phyloP scores from a whole-genome alignment of 106 monocot genomes.

The Narthecium ossifragum region DNA sequence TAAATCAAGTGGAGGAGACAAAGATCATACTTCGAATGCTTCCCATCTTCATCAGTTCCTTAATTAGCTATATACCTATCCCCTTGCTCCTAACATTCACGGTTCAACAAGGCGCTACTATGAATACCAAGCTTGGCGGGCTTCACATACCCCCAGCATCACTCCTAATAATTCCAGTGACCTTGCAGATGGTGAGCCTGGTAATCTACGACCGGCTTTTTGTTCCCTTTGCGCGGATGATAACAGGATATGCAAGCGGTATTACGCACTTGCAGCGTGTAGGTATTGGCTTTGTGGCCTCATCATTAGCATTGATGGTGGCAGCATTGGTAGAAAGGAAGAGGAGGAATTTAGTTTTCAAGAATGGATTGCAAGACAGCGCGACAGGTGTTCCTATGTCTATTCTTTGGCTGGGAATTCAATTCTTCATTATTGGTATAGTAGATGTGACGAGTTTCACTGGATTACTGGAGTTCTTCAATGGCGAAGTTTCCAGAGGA shows the following conservation, averaged over 20 bases:
- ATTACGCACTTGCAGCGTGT: slow-evolving; percentile 41
- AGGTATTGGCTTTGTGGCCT: slow-evolving; percentile 29
- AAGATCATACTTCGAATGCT: slow-evolving; percentile 45
- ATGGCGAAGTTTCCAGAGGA: slow-evolving; percentile 24
- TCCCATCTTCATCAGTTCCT: slow-evolving; percentile 39
- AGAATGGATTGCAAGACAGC: slow-evolving; percentile 17
- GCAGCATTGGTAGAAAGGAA: slow-evolving; percentile 49
- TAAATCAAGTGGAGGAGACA: slow-evolving; percentile 57
- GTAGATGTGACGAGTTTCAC: slow-evolving; percentile 47
- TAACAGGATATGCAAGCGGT: slow-evolving; percentile 27
- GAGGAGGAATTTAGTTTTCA: slow-evolving; percentile 17
- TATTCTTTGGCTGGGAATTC: slow-evolving; percentile 40
- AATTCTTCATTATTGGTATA: slow-evolving; percentile 48
- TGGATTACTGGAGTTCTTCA: slow-evolving; percentile 67
- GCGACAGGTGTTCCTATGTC: slow-evolving; percentile 33
- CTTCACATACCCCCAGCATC: slow-evolving; percentile 38
- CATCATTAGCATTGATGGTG: slow-evolving; percentile 16
- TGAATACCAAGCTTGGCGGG: slow-evolving; percentile 42
- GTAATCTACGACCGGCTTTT: slow-evolving; percentile 39
- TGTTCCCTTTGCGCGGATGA: slow-evolving; percentile 34
- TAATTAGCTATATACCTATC: slow-evolving; percentile 29
- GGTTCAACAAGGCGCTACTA: slow-evolving; percentile 46
- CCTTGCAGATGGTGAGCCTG: slow-evolving; percentile 33
- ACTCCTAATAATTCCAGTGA: slow-evolving; percentile 30
- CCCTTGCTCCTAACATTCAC: slow-evolving; percentile 38